Percentiles rank a stretch among this genome's conserved stretches.
Evolutionary conservation across 2,329 filamentous ascomycete species (phyloP).

Genomic region (Calonectria pseudoturangicola): DNA sequence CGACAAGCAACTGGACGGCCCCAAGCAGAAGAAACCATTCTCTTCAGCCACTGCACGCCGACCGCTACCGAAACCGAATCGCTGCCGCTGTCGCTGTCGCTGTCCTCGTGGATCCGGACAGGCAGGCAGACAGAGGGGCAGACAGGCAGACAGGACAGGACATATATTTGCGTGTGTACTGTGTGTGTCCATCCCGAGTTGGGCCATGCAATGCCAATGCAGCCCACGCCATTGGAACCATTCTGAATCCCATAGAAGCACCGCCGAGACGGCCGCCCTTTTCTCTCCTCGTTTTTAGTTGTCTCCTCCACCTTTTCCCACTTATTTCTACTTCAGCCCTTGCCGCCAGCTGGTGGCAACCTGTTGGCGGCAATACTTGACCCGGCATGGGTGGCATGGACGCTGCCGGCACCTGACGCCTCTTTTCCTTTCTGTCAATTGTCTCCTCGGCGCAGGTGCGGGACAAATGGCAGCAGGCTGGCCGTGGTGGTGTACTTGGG

Average conservation of each 20-base stretch:
- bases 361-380: slow-evolving; percentile 18
- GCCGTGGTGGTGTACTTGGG: slow-evolving; percentile 22
- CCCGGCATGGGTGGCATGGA: slow-evolving; percentile 38
- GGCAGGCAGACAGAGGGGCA: neutral
- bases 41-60: slow-evolving; percentile 20
- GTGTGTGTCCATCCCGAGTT: neutral
- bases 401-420: slow-evolving; percentile 30
- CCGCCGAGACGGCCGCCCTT: slow-evolving; percentile 13
- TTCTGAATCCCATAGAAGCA: slow-evolving; percentile 1
- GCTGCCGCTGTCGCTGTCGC: neutral
- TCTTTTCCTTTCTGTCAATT: slow-evolving; percentile 28
- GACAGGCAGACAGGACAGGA: neutral
- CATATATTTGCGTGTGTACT: neutral
- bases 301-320: slow-evolving; percentile 14
- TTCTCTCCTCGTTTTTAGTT: slow-evolving; percentile 21
- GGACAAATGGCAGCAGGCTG: slow-evolving; percentile 25
- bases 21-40: slow-evolving; percentile 11
- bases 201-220: slow-evolving; percentile 16
- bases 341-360: slow-evolving; percentile 24
- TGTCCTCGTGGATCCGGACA: slow-evolving; percentile 5
- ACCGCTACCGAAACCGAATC: slow-evolving; percentile 18
- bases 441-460: slow-evolving; percentile 15
- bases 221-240: slow-evolving; percentile 7
- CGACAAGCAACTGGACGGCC: neutral
- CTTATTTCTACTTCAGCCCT: slow-evolving; percentile 14